Percentiles rank a stretch among this genome's conserved stretches.
Evolutionary conservation across 805 yeast genomes (phyloP).

Genomic region (Sugiyamaella chiloensis): DNA sequence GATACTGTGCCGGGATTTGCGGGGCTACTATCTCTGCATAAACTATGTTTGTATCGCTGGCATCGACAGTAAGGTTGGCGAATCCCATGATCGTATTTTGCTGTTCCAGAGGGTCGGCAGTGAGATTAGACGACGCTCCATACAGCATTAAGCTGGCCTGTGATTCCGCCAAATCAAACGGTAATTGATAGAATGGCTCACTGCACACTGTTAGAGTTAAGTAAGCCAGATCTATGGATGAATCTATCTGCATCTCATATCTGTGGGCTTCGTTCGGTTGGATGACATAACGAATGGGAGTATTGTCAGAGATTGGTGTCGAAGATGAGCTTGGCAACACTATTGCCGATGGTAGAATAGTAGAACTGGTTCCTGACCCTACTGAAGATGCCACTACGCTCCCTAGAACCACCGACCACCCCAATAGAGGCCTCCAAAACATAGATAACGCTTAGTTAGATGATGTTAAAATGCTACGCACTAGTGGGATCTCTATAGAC

Average conservation of each 20-base stretch:
- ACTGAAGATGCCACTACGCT: no score
- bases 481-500: no score
- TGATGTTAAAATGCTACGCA: no score
- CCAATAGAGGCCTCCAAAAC: no score
- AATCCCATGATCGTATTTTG: conserved; percentile 30
- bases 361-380: no score
- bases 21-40: conserved; percentile 20
- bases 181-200: conserved; percentile 25
- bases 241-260: conserved; percentile 18
- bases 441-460: no score
- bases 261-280: conserved; percentile 33
- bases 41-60: conserved; percentile 10
- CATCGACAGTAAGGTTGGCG: conserved; percentile 25
- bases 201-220: conserved; percentile 37
- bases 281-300: conserved; percentile 28
- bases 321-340: conserved; percentile 21
- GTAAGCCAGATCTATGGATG: conserved; percentile 29
- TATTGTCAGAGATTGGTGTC: conserved; percentile 26
- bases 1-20: conserved; percentile 2
- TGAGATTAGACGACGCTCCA: conserved; percentile 27
- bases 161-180: conserved; percentile 19
- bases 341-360: no score
- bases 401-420: no score
- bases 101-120: conserved; percentile 21
- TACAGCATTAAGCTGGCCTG: conserved; percentile 8